phyloP scores from a whole-genome alignment of 169 alveolate genomes.

The Plasmodium gonderi region DNA sequence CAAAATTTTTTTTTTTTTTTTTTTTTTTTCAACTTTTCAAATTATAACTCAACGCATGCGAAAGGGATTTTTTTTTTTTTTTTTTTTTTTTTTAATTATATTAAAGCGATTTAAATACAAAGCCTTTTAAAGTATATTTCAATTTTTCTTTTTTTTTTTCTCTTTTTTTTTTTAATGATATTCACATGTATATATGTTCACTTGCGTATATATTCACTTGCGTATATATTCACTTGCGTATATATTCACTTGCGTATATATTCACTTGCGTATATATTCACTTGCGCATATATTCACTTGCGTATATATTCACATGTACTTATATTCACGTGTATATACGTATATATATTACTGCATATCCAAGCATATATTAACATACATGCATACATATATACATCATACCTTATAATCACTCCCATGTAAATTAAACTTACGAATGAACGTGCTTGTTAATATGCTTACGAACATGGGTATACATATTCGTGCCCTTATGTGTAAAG shows the following conservation, averaged over 20 bases:
- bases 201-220: not conserved
- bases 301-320: slow-evolving; percentile 1
- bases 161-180: not conserved
- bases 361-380: too few species aligned
- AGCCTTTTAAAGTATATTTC: not conserved
- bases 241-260: not conserved
- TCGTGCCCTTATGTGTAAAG: not conserved
- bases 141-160: slow-evolving; percentile 5
- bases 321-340: slow-evolving; percentile 2
- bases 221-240: slow-evolving; percentile 3
- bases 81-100: slow-evolving; percentile 1
- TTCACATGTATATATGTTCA: not conserved
- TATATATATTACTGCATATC: too few species aligned
- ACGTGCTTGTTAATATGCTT: too few species aligned
- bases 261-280: not conserved
- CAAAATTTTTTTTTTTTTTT: not conserved
- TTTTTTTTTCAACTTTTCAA: not conserved
- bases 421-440: too few species aligned
- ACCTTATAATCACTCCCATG: too few species aligned
- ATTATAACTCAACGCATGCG: slow-evolving; percentile 70
- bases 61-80: slow-evolving; percentile 16
- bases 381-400: not conserved
- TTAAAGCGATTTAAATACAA: not conserved
- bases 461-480: not conserved
- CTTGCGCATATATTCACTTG: not conserved